Evolutionary conservation across 176 grass and related monocot genomes (phyloP).

Genomic region (Bolboschoenus planiculmis): DNA sequence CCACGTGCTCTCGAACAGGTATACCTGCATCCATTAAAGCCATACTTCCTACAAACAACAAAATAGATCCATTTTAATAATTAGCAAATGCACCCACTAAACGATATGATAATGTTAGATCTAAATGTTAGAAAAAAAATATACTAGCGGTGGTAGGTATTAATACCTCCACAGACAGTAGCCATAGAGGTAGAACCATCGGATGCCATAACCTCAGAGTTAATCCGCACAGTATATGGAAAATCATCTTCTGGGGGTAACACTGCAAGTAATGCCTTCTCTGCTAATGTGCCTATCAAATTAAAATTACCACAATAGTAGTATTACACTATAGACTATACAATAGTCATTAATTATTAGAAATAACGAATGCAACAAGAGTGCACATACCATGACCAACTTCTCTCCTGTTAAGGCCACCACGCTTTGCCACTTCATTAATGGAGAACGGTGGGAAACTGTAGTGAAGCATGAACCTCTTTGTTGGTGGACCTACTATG

Average conservation of each 20-base stretch:
- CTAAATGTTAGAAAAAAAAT: background rate
- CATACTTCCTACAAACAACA: slow-evolving; percentile 59
- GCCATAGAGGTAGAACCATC: slow-evolving; percentile 99
- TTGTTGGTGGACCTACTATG: slow-evolving; percentile 94
- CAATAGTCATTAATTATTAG: background rate
- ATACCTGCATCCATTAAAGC: slow-evolving; percentile 99
- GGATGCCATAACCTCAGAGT: slow-evolving; percentile 97
- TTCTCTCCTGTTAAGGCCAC: slow-evolving; percentile 88
- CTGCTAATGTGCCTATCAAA: slow-evolving; percentile 78
- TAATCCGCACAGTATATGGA: slow-evolving; percentile 86
- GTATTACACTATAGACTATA: background rate
- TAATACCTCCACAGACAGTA: slow-evolving; percentile 92
- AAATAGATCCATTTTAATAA: slow-evolving; percentile 10
- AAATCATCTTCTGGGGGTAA: slow-evolving; percentile 90
- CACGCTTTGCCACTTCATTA: slow-evolving; percentile 83
- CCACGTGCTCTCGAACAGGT: slow-evolving; percentile 97
- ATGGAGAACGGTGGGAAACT: slow-evolving; percentile 98
- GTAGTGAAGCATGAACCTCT: slow-evolving; percentile 99
- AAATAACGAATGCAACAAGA: background rate
- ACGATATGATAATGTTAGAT: background rate
- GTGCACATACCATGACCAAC: slow-evolving; percentile 73
- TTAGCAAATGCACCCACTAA: background rate
- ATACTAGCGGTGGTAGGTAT: background rate
- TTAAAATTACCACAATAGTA: slow-evolving; percentile 18
- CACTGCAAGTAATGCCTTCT: slow-evolving; percentile 92